These are phyloP conservation scores for Talaromyces stipitatus DNA, from an alignment of 495 filamentous ascomycete species.

Conservation along the genomic window DNA sequence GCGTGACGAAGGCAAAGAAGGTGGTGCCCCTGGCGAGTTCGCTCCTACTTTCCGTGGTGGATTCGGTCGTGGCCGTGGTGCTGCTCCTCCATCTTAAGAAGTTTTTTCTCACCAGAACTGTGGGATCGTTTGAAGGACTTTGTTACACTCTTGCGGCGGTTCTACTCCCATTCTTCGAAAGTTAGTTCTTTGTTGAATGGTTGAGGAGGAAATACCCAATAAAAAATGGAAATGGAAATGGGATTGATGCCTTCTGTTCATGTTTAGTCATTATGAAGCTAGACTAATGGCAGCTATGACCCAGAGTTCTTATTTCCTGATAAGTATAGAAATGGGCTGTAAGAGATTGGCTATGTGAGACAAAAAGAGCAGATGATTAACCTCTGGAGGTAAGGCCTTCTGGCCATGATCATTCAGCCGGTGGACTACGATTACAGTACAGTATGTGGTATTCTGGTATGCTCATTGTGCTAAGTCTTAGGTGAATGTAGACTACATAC, in stretches of 20 bases:
- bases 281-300: not conserved
- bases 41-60: slow-evolving; percentile 93
- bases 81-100: slow-evolving; percentile 51
- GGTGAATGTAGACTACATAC: no score
- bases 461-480: no score
- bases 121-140: not conserved
- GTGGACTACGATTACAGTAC: no score
- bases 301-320: not conserved
- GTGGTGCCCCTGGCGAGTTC: slow-evolving; percentile 90
- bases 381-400: no score
- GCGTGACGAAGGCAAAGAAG: slow-evolving; percentile 88
- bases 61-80: slow-evolving; percentile 83
- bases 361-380: no score
- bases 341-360: no score
- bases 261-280: not conserved
- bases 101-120: not conserved
- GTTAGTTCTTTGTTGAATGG: not conserved
- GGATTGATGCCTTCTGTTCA: not conserved
- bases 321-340: not conserved
- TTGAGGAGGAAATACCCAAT: not conserved
- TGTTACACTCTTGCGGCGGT: slow-evolving; percentile 2
- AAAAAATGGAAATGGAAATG: not conserved
- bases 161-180: slow-evolving; percentile 18
- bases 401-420: not conserved
- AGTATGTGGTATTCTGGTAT: no score